Conservation (phyloP, 2,329 filamentous ascomycete genomes). For the Xylariaceae sp. region DNA sequence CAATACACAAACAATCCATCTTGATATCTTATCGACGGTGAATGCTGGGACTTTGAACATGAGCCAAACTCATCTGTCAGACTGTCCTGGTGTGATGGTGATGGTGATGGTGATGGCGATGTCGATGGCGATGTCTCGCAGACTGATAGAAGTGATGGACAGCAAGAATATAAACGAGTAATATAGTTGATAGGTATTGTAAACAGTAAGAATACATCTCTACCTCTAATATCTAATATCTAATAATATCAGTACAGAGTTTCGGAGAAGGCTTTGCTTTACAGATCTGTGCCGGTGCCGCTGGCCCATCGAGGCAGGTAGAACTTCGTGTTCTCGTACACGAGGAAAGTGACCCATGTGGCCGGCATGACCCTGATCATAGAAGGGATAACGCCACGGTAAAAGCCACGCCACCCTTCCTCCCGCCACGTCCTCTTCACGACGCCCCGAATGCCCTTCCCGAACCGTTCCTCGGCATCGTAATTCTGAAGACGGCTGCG, state of each 20-base stretch:
- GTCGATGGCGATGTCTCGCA: no score
- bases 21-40: neutral
- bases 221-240: neutral
- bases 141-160: no score
- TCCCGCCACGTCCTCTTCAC: conserved; percentile 67
- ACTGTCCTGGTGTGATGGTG: neutral
- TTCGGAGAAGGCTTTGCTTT: neutral
- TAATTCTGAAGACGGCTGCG: conserved; percentile 86
- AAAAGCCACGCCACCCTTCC: conserved; percentile 80
- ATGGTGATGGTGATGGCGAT: no score
- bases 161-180: no score
- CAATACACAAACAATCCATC: neutral
- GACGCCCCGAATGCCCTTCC: conserved; percentile 64
- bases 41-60: neutral
- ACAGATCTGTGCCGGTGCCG: conserved; percentile 3
- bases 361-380: conserved; percentile 87
- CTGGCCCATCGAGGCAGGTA: conserved; percentile 50
- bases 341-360: conserved; percentile 93
- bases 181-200: no score
- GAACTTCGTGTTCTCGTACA: conserved; percentile 88
- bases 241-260: neutral
- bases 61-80: neutral
- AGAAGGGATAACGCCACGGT: conserved; percentile 83
- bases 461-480: conserved; percentile 69
- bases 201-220: conserved; percentile 2